Base-by-base conservation (phyloP, 2,329 filamentous ascomycete species). In the Aspergillus ustus region DNA sequence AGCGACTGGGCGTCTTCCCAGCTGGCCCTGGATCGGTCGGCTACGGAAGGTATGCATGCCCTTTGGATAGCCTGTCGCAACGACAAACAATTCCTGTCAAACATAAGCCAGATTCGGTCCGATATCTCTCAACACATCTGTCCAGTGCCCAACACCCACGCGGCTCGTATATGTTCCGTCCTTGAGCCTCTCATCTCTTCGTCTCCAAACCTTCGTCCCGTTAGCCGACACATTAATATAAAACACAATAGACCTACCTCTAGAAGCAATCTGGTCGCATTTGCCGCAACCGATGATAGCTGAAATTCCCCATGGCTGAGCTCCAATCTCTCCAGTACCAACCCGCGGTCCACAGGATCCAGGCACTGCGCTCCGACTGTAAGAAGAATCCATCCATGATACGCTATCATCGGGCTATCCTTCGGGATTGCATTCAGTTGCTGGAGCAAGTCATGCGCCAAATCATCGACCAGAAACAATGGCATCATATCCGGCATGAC, bases 41-140 rank as follows among this genome's bases (percentile, higher is more conserved):
- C 25, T 25, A 25, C 25, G 25, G 25, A 25, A 25, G 25, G 25
- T 25, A 25, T 25, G 25, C 25, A 25, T 25, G 25, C 25, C 25
- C 25, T 25, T 25, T 25, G 25, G 25, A 25, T 4, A 25, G 25
- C 25, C 25, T 25, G 25, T 25, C 25, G 2, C 25, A 25, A 25
- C 25, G 25, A 25, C 25, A 25, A 25, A 2, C 19, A 13, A 29
- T 28, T 49, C 15, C 7, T 25, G 7, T 49, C 15, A 48, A 48
- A 48, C 44, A 48, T 48, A 48, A 48, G 44, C 44, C 44, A 48
- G 19, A 48, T 48, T 49, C 7, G n/a, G 46, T 49, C 46, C n/a
- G 19, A 49, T 49, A 49, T 49, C 46, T 49, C 46, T 49, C 46
- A 49, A 49, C 15, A 49, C 46, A 49, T 49, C 46, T 19, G 46